Percentiles rank a stretch among this genome's conserved stretches.
phyloP scores from a whole-genome alignment of 2,329 filamentous ascomycete species.

The Chaetothyriales sp. region DNA sequence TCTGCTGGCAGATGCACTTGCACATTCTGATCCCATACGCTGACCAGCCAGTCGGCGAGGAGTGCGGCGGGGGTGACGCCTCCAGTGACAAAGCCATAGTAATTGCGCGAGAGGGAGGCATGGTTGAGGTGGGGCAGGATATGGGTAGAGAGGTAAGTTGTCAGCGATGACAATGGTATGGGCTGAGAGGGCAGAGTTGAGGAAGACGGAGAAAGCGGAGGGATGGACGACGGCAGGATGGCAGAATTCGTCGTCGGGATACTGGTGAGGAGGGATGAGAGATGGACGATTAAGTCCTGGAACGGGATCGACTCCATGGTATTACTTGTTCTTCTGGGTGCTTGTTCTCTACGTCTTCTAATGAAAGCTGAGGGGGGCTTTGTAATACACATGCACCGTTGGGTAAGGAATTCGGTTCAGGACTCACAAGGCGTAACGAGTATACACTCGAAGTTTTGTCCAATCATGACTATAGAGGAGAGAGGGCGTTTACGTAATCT shows the following conservation, averaged over 20 bases:
- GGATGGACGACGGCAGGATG: neutral
- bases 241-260: neutral
- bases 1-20: slow-evolving; percentile 66
- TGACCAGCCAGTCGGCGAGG: slow-evolving; percentile 72
- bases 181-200: neutral
- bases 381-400: no score
- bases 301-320: neutral
- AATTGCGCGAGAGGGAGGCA: slow-evolving; percentile 49
- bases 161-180: slow-evolving; percentile 1
- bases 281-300: neutral
- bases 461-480: no score
- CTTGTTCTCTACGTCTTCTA: neutral
- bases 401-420: no score
- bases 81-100: slow-evolving; percentile 84
- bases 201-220: neutral
- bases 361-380: no score
- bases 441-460: no score
- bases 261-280: neutral
- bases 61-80: slow-evolving; percentile 63
- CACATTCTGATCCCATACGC: slow-evolving; percentile 67
- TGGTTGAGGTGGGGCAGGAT: slow-evolving; percentile 46
- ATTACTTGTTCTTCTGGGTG: neutral
- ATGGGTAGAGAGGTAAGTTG: slow-evolving; percentile 25
- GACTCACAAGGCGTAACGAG: no score
- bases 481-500: no score